These are phyloP conservation scores for Geotrichum bryndzae DNA, from an alignment of 1,139 yeast species.

Conservation along the genomic window DNA sequence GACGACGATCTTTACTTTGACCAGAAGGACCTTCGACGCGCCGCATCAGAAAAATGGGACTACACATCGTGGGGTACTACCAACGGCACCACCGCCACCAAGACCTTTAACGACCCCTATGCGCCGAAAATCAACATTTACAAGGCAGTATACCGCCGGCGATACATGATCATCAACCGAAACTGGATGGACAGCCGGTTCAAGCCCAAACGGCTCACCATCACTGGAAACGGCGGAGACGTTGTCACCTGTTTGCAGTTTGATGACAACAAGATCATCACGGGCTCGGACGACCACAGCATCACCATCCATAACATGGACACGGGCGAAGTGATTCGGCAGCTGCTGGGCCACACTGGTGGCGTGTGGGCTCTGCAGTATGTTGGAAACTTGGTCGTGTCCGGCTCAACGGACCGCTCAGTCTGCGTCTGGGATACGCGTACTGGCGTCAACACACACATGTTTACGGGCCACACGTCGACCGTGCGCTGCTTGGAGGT, in stretches of 20 bases:
- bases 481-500: conserved; percentile 89
- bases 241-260: conserved; percentile 93
- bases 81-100: not conserved
- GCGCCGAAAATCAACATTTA: conserved; percentile 34
- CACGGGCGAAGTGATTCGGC: conserved; percentile 51
- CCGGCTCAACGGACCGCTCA: conserved; percentile 89
- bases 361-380: conserved; percentile 98
- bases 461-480: conserved; percentile 85
- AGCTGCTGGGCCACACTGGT: conserved; percentile 82
- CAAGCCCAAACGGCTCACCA: conserved; percentile 62
- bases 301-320: conserved; percentile 76
- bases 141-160: conserved; percentile 59
- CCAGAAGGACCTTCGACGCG: conserved; percentile 29
- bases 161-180: conserved; percentile 50
- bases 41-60: conserved; percentile 34
- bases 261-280: conserved; percentile 83
- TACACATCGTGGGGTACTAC: conserved; percentile 31
- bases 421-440: conserved; percentile 86
- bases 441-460: conserved; percentile 72
- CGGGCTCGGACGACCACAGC: conserved; percentile 85
- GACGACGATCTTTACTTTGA: conserved; percentile 29
- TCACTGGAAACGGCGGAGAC: conserved; percentile 69
- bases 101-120: conserved; percentile 12
- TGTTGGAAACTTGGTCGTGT: conserved; percentile 66
- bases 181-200: conserved; percentile 81